Evolutionary conservation across 768 basidiomycete genomes (phyloP), one percentile per base, ranked within the genome.

Genomic region (Boletus reticuloceps): DNA sequence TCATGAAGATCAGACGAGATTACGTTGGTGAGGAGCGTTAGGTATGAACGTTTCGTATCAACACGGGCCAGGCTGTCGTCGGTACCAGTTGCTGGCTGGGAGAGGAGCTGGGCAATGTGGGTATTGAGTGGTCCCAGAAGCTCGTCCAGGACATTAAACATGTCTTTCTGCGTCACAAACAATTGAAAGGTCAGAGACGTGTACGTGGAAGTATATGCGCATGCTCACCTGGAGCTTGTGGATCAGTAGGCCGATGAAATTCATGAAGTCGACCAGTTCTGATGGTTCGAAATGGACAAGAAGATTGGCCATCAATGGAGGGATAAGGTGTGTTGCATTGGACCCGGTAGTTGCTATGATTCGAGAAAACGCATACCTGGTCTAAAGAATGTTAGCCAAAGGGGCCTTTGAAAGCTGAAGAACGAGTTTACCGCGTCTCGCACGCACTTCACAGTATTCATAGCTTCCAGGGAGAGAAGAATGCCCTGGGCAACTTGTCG

Each of bases 221-320:
- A 9, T 9, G 58, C 70, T 51, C 56, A 94, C 95, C 79, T 93
- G 91, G 51, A 98, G 82, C 67, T 91, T 91, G 69, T 96, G 93
- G 50, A 95, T 87, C 50, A 98, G 76, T 10, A 97, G 77, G 8
- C 89, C 89, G 51, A 99, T 89, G 76, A 99, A 98, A 64, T 88
- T 89, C 80, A 98, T 88, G 64, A 98, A 96, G 67, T 99, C 97
- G 29, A 89, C 86, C 54, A 99, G 76, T 70, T 99, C 97, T 8
- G 88, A 82, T 1, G 94, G 88, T 60, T 97, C 93, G 64, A 95
- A 94, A 62, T 96, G 91, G 4, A 86, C 82, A 48, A 98, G 82
- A n/a, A 98, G 82, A 68, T 91, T 88, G 43, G 82, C 79, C 85
- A 98, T 98, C 44, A 99, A 79, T 22, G 87, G 78, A 3, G 95